Percentiles rank a stretch among this genome's conserved stretches.
phyloP scores from a whole-genome alignment of 75 land plant genomes.

The Pinus tabuliformis region DNA sequence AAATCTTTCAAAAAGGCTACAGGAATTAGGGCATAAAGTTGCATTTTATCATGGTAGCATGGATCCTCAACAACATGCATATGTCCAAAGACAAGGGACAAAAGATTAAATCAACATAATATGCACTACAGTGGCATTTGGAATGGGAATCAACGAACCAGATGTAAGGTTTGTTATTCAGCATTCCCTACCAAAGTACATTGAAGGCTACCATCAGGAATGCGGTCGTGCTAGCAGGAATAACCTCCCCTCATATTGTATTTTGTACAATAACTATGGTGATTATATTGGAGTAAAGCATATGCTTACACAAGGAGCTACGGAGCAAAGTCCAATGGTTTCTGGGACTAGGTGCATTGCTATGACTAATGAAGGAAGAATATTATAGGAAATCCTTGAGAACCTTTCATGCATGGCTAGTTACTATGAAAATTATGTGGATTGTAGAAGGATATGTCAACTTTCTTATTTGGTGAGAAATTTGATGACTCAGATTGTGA shows the following conservation, averaged over 20 bases:
- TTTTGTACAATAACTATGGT: conserved; percentile 87
- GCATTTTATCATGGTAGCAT: conserved; percentile 93
- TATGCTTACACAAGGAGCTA: conserved; percentile 87
- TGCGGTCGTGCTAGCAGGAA: conserved; percentile 99
- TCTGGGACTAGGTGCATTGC: conserved; percentile 20
- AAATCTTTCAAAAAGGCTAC: conserved; percentile 80
- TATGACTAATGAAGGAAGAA: conserved; percentile 25
- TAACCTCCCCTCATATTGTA: conserved; percentile 85
- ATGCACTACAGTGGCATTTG: conserved; percentile 98
- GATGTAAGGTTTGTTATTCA: conserved; percentile 99
- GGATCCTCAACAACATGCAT: conserved; percentile 81
- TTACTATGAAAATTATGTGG: conserved; percentile 95
- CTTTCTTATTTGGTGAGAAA: conserved; percentile 93
- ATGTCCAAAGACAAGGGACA: conserved; percentile 92
- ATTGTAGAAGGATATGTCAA: conserved; percentile 88
- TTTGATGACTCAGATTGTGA: conserved; percentile 69
- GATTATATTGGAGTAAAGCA: conserved; percentile 98
- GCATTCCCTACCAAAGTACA: conserved; percentile 96
- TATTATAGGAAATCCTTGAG: conserved; percentile 74
- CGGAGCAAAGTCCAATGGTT: conserved; percentile 56
- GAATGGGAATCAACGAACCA: conserved; percentile 99
- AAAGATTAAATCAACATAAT: conserved; percentile 94
- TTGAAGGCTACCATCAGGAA: conserved; percentile 99
- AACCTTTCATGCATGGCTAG: conserved; percentile 89
- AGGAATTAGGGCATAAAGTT: conserved; percentile 91